Conservation (phyloP, 1,139 yeast genomes). For the Hyphopichia burtonii region DNA sequence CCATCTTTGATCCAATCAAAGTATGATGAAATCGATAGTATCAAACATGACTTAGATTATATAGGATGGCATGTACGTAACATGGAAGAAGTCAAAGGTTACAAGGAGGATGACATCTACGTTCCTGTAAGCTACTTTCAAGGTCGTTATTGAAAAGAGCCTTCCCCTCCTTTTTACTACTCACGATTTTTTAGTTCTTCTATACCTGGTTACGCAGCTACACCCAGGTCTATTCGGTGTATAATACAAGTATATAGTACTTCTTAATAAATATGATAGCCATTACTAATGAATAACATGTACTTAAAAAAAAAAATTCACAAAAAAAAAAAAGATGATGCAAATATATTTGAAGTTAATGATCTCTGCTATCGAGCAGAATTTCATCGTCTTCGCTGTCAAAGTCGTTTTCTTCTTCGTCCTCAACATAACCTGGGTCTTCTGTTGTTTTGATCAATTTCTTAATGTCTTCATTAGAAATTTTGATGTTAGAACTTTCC, state of each 20-base stretch:
- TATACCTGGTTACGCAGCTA: too few relatives aligned
- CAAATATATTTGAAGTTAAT: too few relatives aligned
- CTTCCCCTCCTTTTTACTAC: not conserved
- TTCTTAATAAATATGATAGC: too few relatives aligned
- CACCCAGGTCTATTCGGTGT: too few relatives aligned
- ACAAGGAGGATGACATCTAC: constrained; percentile 27
- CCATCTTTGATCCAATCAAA: constrained; percentile 25
- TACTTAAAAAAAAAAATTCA: not conserved
- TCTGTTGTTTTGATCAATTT: constrained; percentile 5
- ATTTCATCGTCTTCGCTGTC: not conserved
- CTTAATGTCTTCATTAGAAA: constrained; percentile 19
- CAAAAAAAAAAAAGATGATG: too few relatives aligned
- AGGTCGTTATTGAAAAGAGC: constrained; percentile 13
- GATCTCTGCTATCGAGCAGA: not conserved
- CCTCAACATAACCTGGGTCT: constrained; percentile 6
- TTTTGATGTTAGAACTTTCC: constrained; percentile 33
- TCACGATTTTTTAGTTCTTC: too few relatives aligned
- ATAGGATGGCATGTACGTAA: constrained; percentile 41
- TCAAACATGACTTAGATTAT: constrained; percentile 34
- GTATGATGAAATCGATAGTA: constrained; percentile 30
- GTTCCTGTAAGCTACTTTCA: constrained; percentile 30
- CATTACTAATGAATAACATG: too few relatives aligned
- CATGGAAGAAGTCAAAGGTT: constrained; percentile 31
- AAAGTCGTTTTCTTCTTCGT: constrained; percentile 3
- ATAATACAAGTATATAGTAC: too few relatives aligned